Evolutionary conservation across 495 filamentous ascomycete genomes (phyloP).

Genomic region (Bombardia bombarda): DNA sequence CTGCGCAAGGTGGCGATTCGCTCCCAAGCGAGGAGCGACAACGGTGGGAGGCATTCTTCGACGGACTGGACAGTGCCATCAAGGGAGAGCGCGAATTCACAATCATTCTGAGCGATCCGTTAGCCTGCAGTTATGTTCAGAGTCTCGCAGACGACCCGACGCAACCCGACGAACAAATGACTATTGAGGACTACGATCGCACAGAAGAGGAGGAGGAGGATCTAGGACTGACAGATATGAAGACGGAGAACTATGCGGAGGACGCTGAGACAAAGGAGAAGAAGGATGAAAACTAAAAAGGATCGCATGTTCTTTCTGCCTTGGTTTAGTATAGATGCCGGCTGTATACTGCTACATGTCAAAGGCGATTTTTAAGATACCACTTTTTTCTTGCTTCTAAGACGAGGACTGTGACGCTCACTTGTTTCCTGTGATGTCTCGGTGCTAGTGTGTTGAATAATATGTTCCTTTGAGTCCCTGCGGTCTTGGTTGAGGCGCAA

Average conservation of each 20-base stretch:
- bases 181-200: slow-evolving; percentile 74
- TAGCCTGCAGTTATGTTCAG: slow-evolving; percentile 90
- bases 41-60: slow-evolving; percentile 78
- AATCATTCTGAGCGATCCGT: slow-evolving; percentile 77
- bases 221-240: slow-evolving; percentile 84
- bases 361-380: too few species aligned
- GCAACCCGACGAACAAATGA: slow-evolving; percentile 72
- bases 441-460: too few species aligned
- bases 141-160: slow-evolving; percentile 61
- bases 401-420: too few species aligned
- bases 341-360: too few species aligned
- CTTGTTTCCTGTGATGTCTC: too few species aligned
- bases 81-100: slow-evolving; percentile 74
- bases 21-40: slow-evolving; percentile 51
- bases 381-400: too few species aligned
- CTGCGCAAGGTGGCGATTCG: slow-evolving; percentile 54
- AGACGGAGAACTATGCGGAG: slow-evolving; percentile 76
- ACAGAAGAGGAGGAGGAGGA: slow-evolving; percentile 89
- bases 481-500: too few species aligned
- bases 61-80: slow-evolving; percentile 65
- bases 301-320: too few species aligned
- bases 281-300: not conserved
- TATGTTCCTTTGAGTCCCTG: too few species aligned
- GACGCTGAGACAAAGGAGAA: slow-evolving; percentile 15
- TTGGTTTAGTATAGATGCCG: not conserved